phyloP scores from a whole-genome alignment of 179 eudicot species.

The Pouteria campechiana region DNA sequence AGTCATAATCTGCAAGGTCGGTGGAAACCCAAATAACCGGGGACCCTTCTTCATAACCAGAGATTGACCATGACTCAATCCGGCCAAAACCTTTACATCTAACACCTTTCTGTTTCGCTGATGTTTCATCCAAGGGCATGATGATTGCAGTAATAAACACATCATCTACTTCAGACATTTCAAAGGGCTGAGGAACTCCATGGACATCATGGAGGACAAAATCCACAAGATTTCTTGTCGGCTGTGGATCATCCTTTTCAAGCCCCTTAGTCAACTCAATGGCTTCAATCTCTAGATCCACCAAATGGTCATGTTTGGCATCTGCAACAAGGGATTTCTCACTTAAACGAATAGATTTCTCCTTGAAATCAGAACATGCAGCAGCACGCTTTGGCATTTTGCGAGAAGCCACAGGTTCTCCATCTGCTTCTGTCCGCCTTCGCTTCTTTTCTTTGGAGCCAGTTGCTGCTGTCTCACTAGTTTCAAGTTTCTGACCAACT shows the following conservation, averaged over 20 bases:
- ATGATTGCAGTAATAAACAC: conserved; percentile 65
- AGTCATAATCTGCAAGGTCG: conserved; percentile 75
- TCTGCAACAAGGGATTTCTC: conserved; percentile 13
- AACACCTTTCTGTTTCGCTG: conserved; percentile 59
- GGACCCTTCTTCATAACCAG: conserved; percentile 95
- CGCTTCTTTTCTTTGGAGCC: conserved; percentile 9
- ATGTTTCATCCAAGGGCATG: conserved; percentile 54
- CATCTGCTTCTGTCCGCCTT: conserved; percentile 1
- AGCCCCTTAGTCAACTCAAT: conserved; percentile 17
- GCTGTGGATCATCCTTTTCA: conserved; percentile 16
- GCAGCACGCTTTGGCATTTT: conserved; percentile 28
- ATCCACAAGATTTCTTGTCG: conserved; percentile 43
- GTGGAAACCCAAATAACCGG: conserved; percentile 95
- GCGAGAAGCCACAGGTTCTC: conserved; percentile 12
- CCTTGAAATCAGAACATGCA: conserved; percentile 26
- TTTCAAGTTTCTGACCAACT: too few species aligned
- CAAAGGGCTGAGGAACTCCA: conserved; percentile 74
- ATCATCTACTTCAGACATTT: conserved; percentile 65
- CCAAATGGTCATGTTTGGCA: conserved; percentile 10
- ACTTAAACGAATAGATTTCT: conserved; percentile 13
- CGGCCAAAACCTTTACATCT: conserved; percentile 89
- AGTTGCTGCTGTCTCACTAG: conserved; percentile 2
- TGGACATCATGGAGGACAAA: conserved; percentile 68
- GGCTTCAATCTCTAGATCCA: conserved; percentile 22
- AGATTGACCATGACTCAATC: conserved; percentile 78